phyloP scores from a whole-genome alignment of 192 early-diverging fungal genomes.

The Coemansia sp. region DNA sequence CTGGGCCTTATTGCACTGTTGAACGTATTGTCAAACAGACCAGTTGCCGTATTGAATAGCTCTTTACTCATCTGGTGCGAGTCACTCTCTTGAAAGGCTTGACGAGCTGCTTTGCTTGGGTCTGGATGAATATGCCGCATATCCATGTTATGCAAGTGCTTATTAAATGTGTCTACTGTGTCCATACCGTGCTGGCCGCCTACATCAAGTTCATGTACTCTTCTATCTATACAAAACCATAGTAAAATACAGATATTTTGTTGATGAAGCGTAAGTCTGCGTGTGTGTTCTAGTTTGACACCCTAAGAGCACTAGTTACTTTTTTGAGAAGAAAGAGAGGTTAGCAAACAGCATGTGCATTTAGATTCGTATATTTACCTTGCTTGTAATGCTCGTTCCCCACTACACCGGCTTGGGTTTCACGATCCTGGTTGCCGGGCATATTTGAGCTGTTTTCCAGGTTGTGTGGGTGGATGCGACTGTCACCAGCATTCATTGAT shows the following conservation, averaged over 20 bases:
- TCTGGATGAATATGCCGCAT: background rate
- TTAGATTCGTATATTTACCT: conserved; percentile 19
- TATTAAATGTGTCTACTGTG: conserved; percentile 21
- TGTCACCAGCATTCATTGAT: background rate
- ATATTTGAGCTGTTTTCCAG: background rate
- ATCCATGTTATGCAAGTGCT: conserved; percentile 1
- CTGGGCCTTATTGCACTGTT: conserved; percentile 13
- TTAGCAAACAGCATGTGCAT: background rate
- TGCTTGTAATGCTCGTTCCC: conserved; percentile 25
- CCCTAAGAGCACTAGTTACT: background rate
- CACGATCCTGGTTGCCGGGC: conserved; percentile 14
- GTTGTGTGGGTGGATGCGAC: background rate
- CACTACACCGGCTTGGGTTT: background rate
- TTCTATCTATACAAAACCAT: conserved; percentile 42
- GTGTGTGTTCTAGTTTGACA: background rate
- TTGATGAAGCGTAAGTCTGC: too few species aligned
- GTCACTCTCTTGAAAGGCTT: background rate
- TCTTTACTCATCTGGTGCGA: background rate
- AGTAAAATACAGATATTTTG: background rate
- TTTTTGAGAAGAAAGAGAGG: background rate
- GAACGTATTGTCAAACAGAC: conserved; percentile 19
- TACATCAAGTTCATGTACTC: conserved; percentile 24
- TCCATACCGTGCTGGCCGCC: conserved; percentile 1
- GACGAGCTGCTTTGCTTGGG: background rate
- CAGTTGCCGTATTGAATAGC: conserved; percentile 9